These are phyloP conservation scores for Boletus rubroflammeus DNA, from an alignment of 768 basidiomycete species.

Conservation along the genomic window DNA sequence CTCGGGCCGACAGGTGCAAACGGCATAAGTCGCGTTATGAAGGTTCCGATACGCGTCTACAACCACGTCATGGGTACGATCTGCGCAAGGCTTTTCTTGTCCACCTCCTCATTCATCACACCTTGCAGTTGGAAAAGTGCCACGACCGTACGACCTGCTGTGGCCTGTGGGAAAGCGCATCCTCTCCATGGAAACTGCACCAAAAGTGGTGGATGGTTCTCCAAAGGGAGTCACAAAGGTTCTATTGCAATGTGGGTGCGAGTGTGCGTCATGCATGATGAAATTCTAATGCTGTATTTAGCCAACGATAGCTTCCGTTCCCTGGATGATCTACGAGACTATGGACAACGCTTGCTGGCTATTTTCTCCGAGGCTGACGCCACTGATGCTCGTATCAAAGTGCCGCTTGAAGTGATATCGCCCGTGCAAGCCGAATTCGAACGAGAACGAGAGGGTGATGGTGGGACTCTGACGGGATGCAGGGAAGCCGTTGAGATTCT, in stretches of 20 bases:
- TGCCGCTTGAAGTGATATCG: conserved; percentile 24
- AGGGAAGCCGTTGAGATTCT: conserved; percentile 89
- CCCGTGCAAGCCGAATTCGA: conserved; percentile 25
- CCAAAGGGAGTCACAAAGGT: conserved; percentile 6
- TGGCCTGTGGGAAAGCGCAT: conserved; percentile 61
- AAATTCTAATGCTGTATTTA: conserved; percentile 6
- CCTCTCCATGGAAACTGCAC: conserved; percentile 27
- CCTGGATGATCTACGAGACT: conserved; percentile 47
- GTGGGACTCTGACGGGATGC: conserved; percentile 49
- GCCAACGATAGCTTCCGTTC: conserved; percentile 23
- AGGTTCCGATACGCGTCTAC: conserved; percentile 88
- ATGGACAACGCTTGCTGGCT: conserved; percentile 49
- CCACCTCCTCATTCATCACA: conserved; percentile 6
- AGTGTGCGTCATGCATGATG: background rate
- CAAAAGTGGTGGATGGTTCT: conserved; percentile 26
- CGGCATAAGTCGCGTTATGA: conserved; percentile 75
- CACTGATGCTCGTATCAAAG: conserved; percentile 25
- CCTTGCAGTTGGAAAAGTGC: conserved; percentile 46
- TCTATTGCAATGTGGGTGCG: conserved; percentile 15
- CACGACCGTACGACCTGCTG: conserved; percentile 75
- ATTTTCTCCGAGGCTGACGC: conserved; percentile 38
- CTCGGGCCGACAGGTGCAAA: conserved; percentile 37
- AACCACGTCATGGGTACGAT: conserved; percentile 75
- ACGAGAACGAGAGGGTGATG: conserved; percentile 39
- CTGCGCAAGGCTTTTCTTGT: background rate